Conservation (phyloP, 129 eudicot genomes). For the Flaveria robusta region DNA sequence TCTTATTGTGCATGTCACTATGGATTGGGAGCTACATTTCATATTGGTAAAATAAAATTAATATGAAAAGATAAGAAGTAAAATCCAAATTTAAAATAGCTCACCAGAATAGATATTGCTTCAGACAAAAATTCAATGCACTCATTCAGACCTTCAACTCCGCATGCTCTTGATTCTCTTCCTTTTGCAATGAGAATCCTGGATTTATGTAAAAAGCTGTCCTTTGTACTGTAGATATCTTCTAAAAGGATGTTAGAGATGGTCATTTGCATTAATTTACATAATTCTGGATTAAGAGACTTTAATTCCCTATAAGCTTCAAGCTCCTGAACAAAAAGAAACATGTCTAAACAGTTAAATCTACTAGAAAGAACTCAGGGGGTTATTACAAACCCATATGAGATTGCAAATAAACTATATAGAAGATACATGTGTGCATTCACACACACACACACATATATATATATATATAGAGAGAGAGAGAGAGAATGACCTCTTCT, state of each 20-base stretch:
- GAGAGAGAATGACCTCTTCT: constrained; percentile 66
- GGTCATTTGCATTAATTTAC: constrained; percentile 54
- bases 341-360: constrained; percentile 15
- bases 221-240: constrained; percentile 58
- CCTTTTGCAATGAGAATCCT: constrained; percentile 66
- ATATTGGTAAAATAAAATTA: constrained; percentile 15
- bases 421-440: background rate
- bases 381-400: constrained; percentile 1
- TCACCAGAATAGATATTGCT: constrained; percentile 64
- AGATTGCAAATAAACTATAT: background rate
- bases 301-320: constrained; percentile 56
- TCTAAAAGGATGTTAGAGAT: constrained; percentile 59
- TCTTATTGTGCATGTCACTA: constrained; percentile 39
- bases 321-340: constrained; percentile 66
- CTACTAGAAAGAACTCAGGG: background rate
- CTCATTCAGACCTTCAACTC: constrained; percentile 58
- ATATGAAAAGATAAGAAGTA: constrained; percentile 11
- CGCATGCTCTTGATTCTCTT: constrained; percentile 59
- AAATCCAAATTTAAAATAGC: constrained; percentile 25
- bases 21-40: constrained; percentile 40
- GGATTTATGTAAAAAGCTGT: constrained; percentile 50
- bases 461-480: background rate
- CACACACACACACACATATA: background rate
- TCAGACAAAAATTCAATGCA: constrained; percentile 63
- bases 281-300: constrained; percentile 49